phyloP scores from a whole-genome alignment of 1,284 basidiomycete genomes.

The Ceratobasidium papillatum region DNA sequence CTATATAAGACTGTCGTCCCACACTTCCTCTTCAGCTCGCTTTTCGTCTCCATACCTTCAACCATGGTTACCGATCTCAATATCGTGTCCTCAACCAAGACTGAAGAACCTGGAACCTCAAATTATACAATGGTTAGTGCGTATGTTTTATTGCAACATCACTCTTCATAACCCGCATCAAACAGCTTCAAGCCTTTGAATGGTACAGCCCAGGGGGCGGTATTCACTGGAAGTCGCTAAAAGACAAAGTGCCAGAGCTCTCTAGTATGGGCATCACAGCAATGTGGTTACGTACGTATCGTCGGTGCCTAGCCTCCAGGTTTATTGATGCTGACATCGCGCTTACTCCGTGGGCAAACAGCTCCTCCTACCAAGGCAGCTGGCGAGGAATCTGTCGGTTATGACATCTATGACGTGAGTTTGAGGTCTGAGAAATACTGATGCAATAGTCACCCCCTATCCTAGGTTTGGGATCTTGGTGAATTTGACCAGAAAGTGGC shows the following conservation, averaged over 20 bases:
- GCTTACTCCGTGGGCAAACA: conserved; percentile 36
- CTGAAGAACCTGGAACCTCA: background rate
- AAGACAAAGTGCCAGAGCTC: conserved; percentile 55
- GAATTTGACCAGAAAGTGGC: conserved; percentile 65
- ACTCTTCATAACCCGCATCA: background rate
- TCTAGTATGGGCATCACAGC: conserved; percentile 63
- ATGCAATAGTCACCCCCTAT: conserved; percentile 24
- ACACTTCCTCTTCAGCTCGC: no score
- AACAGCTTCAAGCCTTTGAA: conserved; percentile 54
- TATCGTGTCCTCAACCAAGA: conserved; percentile 29
- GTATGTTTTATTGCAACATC: background rate
- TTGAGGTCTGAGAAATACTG: conserved; percentile 36
- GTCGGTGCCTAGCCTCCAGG: background rate
- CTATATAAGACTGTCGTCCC: no score
- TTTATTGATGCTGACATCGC: conserved; percentile 5
- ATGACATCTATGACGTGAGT: conserved; percentile 58
- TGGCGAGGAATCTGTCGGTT: conserved; percentile 54
- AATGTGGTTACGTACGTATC: conserved; percentile 60
- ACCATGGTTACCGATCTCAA: conserved; percentile 28
- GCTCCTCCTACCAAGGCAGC: conserved; percentile 54
- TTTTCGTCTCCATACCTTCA: no score
- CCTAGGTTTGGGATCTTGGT: conserved; percentile 55
- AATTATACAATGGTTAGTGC: conserved; percentile 36
- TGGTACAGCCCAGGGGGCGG: conserved; percentile 57
- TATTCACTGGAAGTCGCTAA: conserved; percentile 60